phyloP scores from a whole-genome alignment of 345 rosid genomes.

The Dipteronia dyeriana region DNA sequence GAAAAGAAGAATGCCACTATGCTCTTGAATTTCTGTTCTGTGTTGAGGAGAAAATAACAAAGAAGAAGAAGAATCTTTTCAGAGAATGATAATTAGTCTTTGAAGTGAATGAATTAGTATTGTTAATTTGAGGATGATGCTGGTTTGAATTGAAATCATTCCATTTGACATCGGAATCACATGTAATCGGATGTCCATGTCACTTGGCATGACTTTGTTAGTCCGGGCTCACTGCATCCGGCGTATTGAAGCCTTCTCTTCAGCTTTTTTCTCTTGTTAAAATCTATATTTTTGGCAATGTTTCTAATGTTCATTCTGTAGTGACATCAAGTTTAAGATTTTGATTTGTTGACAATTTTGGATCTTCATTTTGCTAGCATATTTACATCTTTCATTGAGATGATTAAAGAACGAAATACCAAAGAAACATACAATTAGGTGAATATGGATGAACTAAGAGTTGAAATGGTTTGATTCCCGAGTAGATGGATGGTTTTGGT shows the following conservation, averaged over 20 bases:
- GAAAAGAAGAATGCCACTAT: not conserved
- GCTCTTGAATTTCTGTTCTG: not conserved
- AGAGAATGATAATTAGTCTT: not conserved
- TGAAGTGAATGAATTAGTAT: too few relatives aligned
- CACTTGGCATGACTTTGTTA: too few relatives aligned
- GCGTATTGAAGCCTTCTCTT: not conserved
- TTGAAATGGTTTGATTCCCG: conserved; percentile 1
- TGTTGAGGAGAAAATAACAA: not conserved
- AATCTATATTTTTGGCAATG: not conserved
- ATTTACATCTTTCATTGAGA: not conserved
- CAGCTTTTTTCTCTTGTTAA: not conserved
- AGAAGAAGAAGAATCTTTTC: not conserved
- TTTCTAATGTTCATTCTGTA: not conserved
- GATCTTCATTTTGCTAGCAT: not conserved
- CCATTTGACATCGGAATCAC: not conserved
- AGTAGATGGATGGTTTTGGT: not conserved
- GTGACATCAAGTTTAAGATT: not conserved
- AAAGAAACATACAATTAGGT: not conserved
- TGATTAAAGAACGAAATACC: not conserved
- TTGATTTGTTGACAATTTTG: not conserved
- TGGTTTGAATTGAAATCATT: not conserved
- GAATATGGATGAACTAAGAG: not conserved
- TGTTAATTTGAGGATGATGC: too few relatives aligned
- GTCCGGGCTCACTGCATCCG: too few relatives aligned
- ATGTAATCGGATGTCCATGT: too few relatives aligned